phyloP scores from a whole-genome alignment of 495 filamentous ascomycete genomes.

The Pyrenula massariospora region DNA sequence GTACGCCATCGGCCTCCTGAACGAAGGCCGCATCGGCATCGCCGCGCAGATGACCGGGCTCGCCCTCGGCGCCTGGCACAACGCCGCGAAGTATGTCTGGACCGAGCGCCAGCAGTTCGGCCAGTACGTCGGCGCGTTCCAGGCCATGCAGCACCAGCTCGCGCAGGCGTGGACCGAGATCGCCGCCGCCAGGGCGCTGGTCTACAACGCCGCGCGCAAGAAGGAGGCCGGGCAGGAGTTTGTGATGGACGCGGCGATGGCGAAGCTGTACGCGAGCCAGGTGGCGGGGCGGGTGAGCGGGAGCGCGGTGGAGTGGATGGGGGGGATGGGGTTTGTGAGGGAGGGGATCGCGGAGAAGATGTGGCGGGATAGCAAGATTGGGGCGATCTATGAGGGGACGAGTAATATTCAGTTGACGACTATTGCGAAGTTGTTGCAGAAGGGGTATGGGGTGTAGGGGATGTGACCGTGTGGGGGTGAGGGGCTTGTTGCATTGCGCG shows the following conservation, averaged over 20 bases:
- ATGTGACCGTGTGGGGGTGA: too few species aligned
- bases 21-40: constrained; percentile 96
- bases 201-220: constrained; percentile 93
- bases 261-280: constrained; percentile 89
- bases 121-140: constrained; percentile 83
- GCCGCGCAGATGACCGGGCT: constrained; percentile 98
- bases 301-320: constrained; percentile 95
- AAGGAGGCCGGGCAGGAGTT: constrained; percentile 97
- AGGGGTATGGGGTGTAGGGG: constrained; percentile 81
- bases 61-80: constrained; percentile 89
- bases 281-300: constrained; percentile 82
- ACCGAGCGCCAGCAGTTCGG: constrained; percentile 98
- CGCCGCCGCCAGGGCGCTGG: constrained; percentile 75
- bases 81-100: constrained; percentile 86
- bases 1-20: constrained; percentile 90
- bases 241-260: constrained; percentile 93
- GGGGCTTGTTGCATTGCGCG: background rate
- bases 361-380: constrained; percentile 97
- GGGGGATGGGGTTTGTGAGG: constrained; percentile 91
- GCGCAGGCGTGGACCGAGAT: constrained; percentile 95
- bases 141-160: constrained; percentile 98
- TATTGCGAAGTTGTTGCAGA: constrained; percentile 87
- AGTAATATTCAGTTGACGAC: constrained; percentile 80
- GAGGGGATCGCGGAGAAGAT: constrained; percentile 98
- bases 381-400: constrained; percentile 95